These are phyloP conservation scores for Boletus patriciae DNA, from an alignment of 768 basidiomycete genomes.

Conservation along the genomic window DNA sequence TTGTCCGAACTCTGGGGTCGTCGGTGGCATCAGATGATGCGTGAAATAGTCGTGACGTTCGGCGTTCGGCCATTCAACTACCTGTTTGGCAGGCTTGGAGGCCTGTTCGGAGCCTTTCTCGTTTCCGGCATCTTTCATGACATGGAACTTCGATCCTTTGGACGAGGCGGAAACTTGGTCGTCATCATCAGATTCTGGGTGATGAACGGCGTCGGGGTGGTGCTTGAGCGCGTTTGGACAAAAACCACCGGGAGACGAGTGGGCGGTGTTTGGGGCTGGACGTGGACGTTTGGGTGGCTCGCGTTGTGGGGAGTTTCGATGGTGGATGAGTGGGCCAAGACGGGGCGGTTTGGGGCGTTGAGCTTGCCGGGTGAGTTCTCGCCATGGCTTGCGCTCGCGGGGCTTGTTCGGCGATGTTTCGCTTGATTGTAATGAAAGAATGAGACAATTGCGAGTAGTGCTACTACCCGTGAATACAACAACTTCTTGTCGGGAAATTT, in stretches of 20 bases:
- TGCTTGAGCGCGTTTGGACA: no score
- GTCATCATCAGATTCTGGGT: no score
- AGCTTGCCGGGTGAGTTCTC: conserved; percentile 7
- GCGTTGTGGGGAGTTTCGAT: no score
- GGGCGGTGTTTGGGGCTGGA: no score
- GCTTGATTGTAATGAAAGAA: background rate
- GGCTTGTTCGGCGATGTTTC: conserved; percentile 1
- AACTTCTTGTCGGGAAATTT: no score
- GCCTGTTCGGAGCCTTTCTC: conserved; percentile 56
- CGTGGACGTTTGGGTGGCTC: no score
- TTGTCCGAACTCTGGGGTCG: conserved; percentile 59
- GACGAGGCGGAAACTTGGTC: conserved; percentile 19
- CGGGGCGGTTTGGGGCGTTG: background rate
- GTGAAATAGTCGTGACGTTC: conserved; percentile 49
- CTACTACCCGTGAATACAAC: no score
- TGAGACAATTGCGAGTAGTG: no score
- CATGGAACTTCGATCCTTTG: conserved; percentile 55
- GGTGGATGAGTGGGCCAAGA: no score
- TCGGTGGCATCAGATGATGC: conserved; percentile 68
- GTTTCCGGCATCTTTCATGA: conserved; percentile 60
- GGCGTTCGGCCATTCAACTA: conserved; percentile 45
- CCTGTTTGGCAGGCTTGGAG: conserved; percentile 49
- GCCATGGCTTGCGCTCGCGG: conserved; percentile 29
- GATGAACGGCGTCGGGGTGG: no score
- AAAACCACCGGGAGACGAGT: no score